These are phyloP conservation scores for Sclerotinia nivalis DNA, from an alignment of 2,329 filamentous ascomycete species.

Conservation along the genomic window DNA sequence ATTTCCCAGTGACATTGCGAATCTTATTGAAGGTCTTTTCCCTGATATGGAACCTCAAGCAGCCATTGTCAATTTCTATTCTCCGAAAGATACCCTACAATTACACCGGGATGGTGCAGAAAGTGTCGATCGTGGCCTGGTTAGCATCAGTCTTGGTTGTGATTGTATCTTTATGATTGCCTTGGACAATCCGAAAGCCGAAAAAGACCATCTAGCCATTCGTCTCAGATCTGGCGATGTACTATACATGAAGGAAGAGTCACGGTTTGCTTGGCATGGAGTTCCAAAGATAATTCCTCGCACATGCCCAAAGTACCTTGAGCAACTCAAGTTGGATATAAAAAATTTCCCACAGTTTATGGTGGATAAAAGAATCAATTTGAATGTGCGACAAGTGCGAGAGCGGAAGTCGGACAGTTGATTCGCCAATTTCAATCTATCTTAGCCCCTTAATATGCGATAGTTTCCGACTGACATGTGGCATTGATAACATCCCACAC, in stretches of 20 bases:
- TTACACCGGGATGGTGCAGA: conserved; percentile 95
- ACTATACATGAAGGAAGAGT: conserved; percentile 81
- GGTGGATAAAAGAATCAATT: conserved; percentile 80
- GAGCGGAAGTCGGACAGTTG: conserved; percentile 33
- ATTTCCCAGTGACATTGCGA: conserved; percentile 74
- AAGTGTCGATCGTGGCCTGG: conserved; percentile 71
- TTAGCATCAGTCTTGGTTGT: conserved; percentile 87
- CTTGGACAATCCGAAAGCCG: conserved; percentile 43
- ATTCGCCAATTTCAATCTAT: not conserved
- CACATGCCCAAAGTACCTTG: conserved; percentile 75
- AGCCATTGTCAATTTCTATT: conserved; percentile 92
- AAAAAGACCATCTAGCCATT: conserved; percentile 56
- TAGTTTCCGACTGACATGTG: conserved; percentile 11
- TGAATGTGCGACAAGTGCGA: conserved; percentile 90
- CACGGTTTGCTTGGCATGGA: conserved; percentile 91
- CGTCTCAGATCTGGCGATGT: conserved; percentile 82
- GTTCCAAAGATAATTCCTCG: conserved; percentile 81
- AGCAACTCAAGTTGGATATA: conserved; percentile 65
- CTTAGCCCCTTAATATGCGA: conserved; percentile 4
- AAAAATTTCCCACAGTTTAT: conserved; percentile 82
- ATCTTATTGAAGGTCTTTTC: conserved; percentile 69
- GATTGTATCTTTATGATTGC: conserved; percentile 87
- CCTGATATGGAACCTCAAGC: conserved; percentile 78
- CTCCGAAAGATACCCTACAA: conserved; percentile 85
- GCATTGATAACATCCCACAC: conserved; percentile 10